Evolutionary conservation across 2,329 filamentous ascomycete genomes (phyloP).

Genomic region (Rutstroemia sp.): DNA sequence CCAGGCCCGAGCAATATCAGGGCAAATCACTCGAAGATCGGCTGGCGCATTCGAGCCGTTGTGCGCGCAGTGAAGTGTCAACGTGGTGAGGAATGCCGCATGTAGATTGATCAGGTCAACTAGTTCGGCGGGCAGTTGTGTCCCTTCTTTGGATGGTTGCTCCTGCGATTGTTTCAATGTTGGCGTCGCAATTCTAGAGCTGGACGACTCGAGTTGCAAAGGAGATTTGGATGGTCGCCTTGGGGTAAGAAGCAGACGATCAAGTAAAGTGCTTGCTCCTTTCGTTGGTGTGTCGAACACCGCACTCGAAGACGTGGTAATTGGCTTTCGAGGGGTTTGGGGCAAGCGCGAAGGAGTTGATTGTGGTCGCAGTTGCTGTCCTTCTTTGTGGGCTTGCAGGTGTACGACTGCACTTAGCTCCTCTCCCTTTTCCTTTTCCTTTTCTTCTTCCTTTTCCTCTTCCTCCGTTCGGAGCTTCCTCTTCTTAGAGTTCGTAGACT

Average conservation of each 20-base stretch:
- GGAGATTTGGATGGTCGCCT: slow-evolving; percentile 20
- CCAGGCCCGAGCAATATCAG: slow-evolving; percentile 61
- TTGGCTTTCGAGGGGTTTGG: slow-evolving; percentile 23
- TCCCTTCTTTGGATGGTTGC: background rate
- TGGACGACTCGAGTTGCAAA: slow-evolving; percentile 13
- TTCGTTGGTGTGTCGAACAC: slow-evolving; percentile 27
- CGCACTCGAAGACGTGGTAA: slow-evolving; percentile 11
- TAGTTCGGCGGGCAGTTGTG: slow-evolving; percentile 42
- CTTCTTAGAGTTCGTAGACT: slow-evolving; percentile 29
- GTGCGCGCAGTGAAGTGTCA: slow-evolving; percentile 63
- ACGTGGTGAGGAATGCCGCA: slow-evolving; percentile 58
- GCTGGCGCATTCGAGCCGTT: slow-evolving; percentile 55
- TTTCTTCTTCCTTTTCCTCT: slow-evolving; percentile 11
- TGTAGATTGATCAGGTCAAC: slow-evolving; percentile 57
- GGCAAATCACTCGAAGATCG: slow-evolving; percentile 54
- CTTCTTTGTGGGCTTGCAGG: slow-evolving; percentile 5
- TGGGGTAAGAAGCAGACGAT: slow-evolving; percentile 24
- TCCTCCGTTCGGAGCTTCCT: slow-evolving; percentile 19
- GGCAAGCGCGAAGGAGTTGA: slow-evolving; percentile 12
- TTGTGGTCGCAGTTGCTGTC: slow-evolving; percentile 12
- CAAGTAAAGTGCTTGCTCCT: slow-evolving; percentile 24
- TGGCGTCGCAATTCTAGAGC: slow-evolving; percentile 10
- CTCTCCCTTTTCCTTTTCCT: slow-evolving; percentile 13
- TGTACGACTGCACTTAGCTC: too few species aligned
- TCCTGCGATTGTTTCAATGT: slow-evolving; percentile 8